These are phyloP conservation scores for Chaetomium cochliodes DNA, from an alignment of 495 filamentous ascomycete species.

Conservation along the genomic window DNA sequence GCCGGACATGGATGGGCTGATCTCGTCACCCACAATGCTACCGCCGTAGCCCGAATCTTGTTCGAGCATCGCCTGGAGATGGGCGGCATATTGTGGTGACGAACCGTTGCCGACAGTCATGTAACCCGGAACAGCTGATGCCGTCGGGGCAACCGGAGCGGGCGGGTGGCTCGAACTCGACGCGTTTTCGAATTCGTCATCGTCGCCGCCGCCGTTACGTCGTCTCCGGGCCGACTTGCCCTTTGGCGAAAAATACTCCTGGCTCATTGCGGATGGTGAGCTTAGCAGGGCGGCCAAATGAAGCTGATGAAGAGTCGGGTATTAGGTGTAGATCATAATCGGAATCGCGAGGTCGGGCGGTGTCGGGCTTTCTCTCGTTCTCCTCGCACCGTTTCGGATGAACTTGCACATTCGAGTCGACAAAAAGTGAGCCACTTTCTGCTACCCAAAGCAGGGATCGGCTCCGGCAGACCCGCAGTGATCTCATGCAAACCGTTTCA, in stretches of 20 bases:
- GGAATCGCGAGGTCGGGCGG: slow-evolving; percentile 8
- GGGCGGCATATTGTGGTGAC: slow-evolving; percentile 67
- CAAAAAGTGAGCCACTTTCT: slow-evolving; percentile 6
- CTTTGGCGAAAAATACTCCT: slow-evolving; percentile 60
- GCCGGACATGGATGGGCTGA: slow-evolving; percentile 38
- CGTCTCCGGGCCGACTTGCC: slow-evolving; percentile 30
- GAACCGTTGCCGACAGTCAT: slow-evolving; percentile 86
- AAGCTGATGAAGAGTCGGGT: slow-evolving; percentile 1
- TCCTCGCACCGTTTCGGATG: slow-evolving; percentile 12
- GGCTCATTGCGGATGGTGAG: slow-evolving; percentile 61
- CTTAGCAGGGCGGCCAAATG: slow-evolving; percentile 4
- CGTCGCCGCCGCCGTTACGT: slow-evolving; percentile 25
- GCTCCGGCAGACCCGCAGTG: not conserved
- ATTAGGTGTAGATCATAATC: not conserved
- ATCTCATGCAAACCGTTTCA: slow-evolving; percentile 2
- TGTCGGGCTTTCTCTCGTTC: not conserved
- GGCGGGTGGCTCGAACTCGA: slow-evolving; percentile 18
- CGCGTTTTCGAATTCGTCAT: slow-evolving; percentile 26
- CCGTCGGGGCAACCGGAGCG: slow-evolving; percentile 22
- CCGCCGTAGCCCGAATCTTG: slow-evolving; percentile 90
- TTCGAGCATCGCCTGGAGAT: slow-evolving; percentile 69
- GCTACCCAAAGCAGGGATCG: slow-evolving; percentile 2
- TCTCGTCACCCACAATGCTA: slow-evolving; percentile 55
- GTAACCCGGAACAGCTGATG: slow-evolving; percentile 58
- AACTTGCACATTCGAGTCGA: slow-evolving; percentile 17